Evolutionary conservation across 2,329 filamentous ascomycete species (phyloP), one percentile per base, ranked within the genome.

Genomic region (Claviceps humidiphila): DNA sequence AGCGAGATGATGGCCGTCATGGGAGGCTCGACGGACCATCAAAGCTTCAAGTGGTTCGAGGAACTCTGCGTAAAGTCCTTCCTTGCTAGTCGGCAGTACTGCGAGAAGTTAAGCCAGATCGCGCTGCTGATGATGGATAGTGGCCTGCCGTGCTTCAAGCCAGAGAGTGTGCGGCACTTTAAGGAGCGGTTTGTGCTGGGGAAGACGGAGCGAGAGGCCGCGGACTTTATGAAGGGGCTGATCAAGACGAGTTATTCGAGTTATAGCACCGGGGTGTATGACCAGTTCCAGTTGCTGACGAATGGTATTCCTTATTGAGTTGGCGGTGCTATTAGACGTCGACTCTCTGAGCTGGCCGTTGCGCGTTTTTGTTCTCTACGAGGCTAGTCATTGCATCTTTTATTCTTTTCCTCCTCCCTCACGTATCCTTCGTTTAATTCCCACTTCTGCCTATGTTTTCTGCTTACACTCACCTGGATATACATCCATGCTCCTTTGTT

Each of bases 1-100:
- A 80, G 82, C 7, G 93, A 99, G 67, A 98, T 98, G 94, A 79
- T 98, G 54, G 88, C 90, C n/a, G 93, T 99, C 60, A 97, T 99
- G 91, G 91, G 93, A 51, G 90, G 90, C 54, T 83, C 77, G 51
- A 85, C 82, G 3, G 82, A 85, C 43, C 87, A 90, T 50, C 91
- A 97, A 68, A 76, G 89, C 14, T 99, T 95, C 74, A 84, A 84
- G 58, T 93, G 88, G 80, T 99, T 99, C 61, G 93, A 98, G 70
- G 91, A 96, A 65, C 78, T 99, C 41, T 94, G 89, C 62, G 79
- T 98, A 65, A 98, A 98, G 71, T 85, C 90, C 1, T 99, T 96
- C 76, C 74, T 98, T 43, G 91, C 90, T 4, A 84, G 82, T 41
- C 78, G 93, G 11, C 89, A 87, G 58, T 87, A 97, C 66, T 84